Base-by-base conservation (phyloP, 1,284 basidiomycete genomes). In the Lentinula novae-zelandiae region DNA sequence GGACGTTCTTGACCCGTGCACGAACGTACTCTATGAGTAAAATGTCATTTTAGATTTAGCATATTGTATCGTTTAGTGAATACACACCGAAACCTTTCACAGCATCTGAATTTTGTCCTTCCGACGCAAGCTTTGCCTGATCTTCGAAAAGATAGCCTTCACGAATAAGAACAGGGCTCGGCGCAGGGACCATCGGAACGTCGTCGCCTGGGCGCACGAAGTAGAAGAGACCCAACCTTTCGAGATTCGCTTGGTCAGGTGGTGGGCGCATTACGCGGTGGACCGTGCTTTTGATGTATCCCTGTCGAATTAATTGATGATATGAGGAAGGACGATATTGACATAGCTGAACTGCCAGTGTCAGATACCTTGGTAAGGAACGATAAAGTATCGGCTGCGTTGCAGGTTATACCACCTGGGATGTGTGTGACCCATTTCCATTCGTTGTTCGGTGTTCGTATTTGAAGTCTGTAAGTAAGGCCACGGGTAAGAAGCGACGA, bases 231-330 rank as follows among this genome's bases (percentile, higher is more conserved):
- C 67, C 68, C 13, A 71, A 58, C 4, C 70, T 64, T 34, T 68
- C 64, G 27, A 67, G 53, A 34, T 68, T 56, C 7, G 57, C 65
- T 64, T 84, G 83, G 64, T 84, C 82, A 20, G 69, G 61, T 0
- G 82, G 82, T 8, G 82, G 83, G 36, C 79, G 75, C 40, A 78
- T 66, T 48, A 84, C 82, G 40, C 79, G 71, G 65, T 84, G 82
- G 17, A 83, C 71, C 4, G 81, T 79, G 64, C 76, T 78, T 69
- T 76, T 80, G 51, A 70, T 63, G 53, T 69, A 71, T 36, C 69
- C 69, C 65, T 66, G 36, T 9, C 20, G 55, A 17, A 15, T 31
- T 8, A 33, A 36, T 12, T 10, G 31, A 60, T 10, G 31, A 60
- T 27, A 39, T 34, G 20, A 8, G 13, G 31, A 48, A 17, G 48